These are phyloP conservation scores for Castanea mollissima DNA, from an alignment of 306 rosid species.

Conservation along the genomic window DNA sequence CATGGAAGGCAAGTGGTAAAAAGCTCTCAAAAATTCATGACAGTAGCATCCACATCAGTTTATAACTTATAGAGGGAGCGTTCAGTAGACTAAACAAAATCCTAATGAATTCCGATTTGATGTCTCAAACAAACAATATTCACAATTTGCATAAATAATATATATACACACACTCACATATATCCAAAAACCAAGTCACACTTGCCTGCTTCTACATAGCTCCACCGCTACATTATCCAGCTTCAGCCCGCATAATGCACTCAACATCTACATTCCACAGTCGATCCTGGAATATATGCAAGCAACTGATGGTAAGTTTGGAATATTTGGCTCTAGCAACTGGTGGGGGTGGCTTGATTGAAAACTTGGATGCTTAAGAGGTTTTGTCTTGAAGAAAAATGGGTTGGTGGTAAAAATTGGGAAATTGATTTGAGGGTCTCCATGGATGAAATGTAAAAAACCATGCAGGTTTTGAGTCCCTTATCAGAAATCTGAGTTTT, in stretches of 20 bases:
- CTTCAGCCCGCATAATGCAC: slow-evolving; percentile 52
- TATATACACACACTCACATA: neutral
- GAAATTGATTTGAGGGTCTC: slow-evolving; percentile 49
- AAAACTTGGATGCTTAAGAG: slow-evolving; percentile 36
- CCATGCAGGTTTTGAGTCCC: neutral
- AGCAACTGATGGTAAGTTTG: slow-evolving; percentile 64
- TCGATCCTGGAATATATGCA: slow-evolving; percentile 56
- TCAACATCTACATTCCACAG: slow-evolving; percentile 45
- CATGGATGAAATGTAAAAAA: slow-evolving; percentile 33
- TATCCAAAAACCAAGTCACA: neutral
- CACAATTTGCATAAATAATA: neutral
- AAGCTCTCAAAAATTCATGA: neutral
- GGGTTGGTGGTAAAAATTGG: slow-evolving; percentile 55
- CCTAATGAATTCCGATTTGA: neutral
- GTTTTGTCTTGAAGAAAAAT: slow-evolving; percentile 19
- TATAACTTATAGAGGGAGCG: too few species aligned
- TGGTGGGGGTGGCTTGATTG: slow-evolving; percentile 65
- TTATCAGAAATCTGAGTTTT: too few species aligned
- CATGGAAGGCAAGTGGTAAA: too few species aligned
- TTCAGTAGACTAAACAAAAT: neutral
- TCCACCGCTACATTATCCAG: slow-evolving; percentile 88
- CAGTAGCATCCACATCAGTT: too few species aligned
- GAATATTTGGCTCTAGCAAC: slow-evolving; percentile 59
- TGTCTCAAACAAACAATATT: neutral
- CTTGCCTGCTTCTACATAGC: slow-evolving; percentile 93